Conservation (phyloP, 139 green algal genomes). For the Asterochloris sp. region DNA sequence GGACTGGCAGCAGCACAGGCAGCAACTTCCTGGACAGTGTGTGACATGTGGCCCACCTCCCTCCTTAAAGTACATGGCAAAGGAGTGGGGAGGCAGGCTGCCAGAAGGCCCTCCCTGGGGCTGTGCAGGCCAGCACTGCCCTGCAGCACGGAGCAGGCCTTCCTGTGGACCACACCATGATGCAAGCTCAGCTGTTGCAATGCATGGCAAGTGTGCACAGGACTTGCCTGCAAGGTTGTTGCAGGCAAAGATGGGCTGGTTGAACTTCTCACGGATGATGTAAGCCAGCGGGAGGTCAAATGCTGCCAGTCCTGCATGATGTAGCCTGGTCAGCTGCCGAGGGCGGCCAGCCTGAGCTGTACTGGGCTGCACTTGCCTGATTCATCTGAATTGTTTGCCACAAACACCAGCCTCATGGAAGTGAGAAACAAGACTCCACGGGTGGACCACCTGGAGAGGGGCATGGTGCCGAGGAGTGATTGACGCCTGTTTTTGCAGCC, state of each 20-base stretch:
- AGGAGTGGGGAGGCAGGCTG: conserved; percentile 66
- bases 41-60: conserved; percentile 32
- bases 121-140: conserved; percentile 54
- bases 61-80: conserved; percentile 81
- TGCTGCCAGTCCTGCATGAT: conserved; percentile 44
- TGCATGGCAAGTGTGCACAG: background rate
- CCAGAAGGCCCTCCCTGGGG: conserved; percentile 57
- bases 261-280: conserved; percentile 78
- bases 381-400: conserved; percentile 60
- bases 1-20: too few relatives aligned
- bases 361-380: conserved; percentile 4
- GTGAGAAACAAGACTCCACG: conserved; percentile 40
- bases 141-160: conserved; percentile 21
- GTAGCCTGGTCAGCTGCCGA: too few relatives aligned
- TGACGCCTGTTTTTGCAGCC: background rate
- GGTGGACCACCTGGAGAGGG: conserved; percentile 21
- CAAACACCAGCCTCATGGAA: conserved; percentile 76
- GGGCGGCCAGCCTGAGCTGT: too few relatives aligned
- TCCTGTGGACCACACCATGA: background rate
- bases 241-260: conserved; percentile 92
- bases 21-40: too few relatives aligned
- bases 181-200: background rate
- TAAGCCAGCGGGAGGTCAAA: conserved; percentile 89
- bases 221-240: conserved; percentile 84
- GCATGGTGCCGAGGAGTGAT: background rate